A percentile compares a stretch with the other conserved stretches of the same genome.
Evolutionary conservation across 2,329 filamentous ascomycete species (phyloP).

Genomic region (Microascus cirrosus): DNA sequence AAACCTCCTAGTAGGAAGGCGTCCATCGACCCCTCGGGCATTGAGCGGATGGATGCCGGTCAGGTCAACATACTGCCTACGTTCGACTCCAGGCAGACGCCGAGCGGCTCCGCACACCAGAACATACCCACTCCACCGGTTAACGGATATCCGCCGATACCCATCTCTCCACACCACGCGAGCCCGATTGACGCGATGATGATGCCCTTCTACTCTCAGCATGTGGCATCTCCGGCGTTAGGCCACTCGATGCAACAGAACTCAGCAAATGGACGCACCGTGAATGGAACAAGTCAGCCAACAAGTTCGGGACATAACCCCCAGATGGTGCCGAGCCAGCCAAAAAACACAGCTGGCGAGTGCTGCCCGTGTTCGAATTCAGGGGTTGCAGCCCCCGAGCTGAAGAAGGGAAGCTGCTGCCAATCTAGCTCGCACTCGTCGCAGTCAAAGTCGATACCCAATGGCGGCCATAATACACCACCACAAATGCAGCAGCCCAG

Average conservation of each 20-base stretch:
- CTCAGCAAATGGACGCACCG: slow-evolving; percentile 11
- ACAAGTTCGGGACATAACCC: neutral
- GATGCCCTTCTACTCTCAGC: slow-evolving; percentile 20
- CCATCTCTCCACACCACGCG: neutral
- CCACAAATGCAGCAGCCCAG: neutral
- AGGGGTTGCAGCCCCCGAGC: slow-evolving; percentile 1
- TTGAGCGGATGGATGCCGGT: slow-evolving; percentile 42
- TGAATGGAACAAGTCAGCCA: slow-evolving; percentile 11
- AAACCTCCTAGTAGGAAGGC: slow-evolving; percentile 29
- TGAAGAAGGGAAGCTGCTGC: slow-evolving; percentile 17
- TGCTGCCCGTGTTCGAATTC: neutral
- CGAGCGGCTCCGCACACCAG: neutral
- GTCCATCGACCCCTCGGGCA: slow-evolving; percentile 34
- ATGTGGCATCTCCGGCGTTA: slow-evolving; percentile 14
- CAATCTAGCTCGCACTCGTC: slow-evolving; percentile 13
- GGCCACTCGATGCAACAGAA: slow-evolving; percentile 9
- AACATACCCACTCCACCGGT: neutral
- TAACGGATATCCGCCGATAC: neutral
- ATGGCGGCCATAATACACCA: neutral
- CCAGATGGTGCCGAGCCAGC: neutral
- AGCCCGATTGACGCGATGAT: slow-evolving; percentile 11
- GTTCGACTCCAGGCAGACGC: neutral
- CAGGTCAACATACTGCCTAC: slow-evolving; percentile 35
- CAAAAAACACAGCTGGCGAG: neutral
- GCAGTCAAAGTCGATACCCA: slow-evolving; percentile 9